These are phyloP conservation scores for Rhodotorula sp. DNA, from an alignment of 1,284 basidiomycete species.

Conservation along the genomic window DNA sequence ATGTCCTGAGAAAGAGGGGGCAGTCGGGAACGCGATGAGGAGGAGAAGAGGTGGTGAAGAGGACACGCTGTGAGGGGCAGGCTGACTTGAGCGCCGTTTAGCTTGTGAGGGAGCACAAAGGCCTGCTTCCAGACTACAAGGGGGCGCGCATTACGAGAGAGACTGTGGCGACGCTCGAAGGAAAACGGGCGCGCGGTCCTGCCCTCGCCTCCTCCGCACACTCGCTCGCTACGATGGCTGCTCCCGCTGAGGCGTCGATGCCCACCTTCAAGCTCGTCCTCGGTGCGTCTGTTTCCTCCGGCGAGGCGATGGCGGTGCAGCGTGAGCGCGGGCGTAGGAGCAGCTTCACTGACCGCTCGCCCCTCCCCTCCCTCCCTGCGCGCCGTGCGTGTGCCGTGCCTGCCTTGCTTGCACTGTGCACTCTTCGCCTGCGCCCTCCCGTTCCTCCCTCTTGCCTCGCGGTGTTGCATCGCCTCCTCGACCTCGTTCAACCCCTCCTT, in stretches of 20 bases:
- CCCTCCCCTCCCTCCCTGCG: constrained; percentile 48
- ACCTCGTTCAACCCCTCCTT: constrained; percentile 11
- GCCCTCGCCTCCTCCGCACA: background rate
- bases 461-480: background rate
- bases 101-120: too few relatives aligned
- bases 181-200: too few relatives aligned
- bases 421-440: background rate
- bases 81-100: too few relatives aligned
- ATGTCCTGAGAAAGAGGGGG: background rate
- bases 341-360: constrained; percentile 9
- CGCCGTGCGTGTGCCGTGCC: background rate
- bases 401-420: too few relatives aligned
- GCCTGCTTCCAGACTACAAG: too few relatives aligned
- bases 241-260: constrained; percentile 52
- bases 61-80: too few relatives aligned
- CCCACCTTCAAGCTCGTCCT: constrained; percentile 99
- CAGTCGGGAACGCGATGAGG: too few relatives aligned
- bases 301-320: background rate
- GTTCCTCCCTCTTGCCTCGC: background rate
- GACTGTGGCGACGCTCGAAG: background rate
- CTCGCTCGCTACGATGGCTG: constrained; percentile 19
- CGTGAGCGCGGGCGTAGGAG: background rate
- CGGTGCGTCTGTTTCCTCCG: constrained; percentile 61
- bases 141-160: too few relatives aligned
- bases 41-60: too few relatives aligned